Conservation (phyloP, 805 yeast genomes). For the Blastobotrys americana region DNA sequence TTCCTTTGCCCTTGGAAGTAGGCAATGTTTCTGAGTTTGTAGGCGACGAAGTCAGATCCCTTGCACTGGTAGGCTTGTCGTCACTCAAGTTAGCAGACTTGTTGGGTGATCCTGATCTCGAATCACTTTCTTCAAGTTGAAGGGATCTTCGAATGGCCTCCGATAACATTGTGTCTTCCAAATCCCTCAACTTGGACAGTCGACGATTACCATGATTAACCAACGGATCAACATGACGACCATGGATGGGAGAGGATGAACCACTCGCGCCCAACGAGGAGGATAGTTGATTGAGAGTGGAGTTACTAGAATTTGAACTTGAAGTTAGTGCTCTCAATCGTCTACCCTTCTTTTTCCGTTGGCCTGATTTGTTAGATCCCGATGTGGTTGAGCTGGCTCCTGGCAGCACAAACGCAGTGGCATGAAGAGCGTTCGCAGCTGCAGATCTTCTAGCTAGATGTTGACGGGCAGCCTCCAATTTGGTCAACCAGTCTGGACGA, state of each 20-base stretch:
- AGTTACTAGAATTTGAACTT: constrained; percentile 2
- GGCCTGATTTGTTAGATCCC: constrained; percentile 4
- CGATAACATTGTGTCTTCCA: constrained; percentile 74
- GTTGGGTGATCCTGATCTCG: too few relatives aligned
- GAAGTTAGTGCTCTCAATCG: constrained; percentile 19
- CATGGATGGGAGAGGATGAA: constrained; percentile 4
- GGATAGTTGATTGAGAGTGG: constrained; percentile 8
- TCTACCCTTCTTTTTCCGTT: constrained; percentile 9
- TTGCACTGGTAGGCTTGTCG: too few relatives aligned
- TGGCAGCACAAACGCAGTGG: constrained; percentile 61
- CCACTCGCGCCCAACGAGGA: constrained; percentile 5
- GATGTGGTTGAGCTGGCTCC: constrained; percentile 5
- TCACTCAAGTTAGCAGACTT: too few relatives aligned
- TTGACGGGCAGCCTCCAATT: constrained; percentile 62
- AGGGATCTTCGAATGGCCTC: constrained; percentile 69
- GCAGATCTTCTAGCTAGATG: constrained; percentile 82
- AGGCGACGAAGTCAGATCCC: too few relatives aligned
- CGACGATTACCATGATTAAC: constrained; percentile 18
- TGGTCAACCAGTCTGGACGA: constrained; percentile 89
- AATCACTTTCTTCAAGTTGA: constrained; percentile 1
- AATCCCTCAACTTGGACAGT: constrained; percentile 30
- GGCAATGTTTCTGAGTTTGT: too few relatives aligned
- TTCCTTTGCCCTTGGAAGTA: neutral
- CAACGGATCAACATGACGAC: constrained; percentile 8
- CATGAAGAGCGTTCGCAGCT: constrained; percentile 89